A percentile compares a stretch with the other conserved stretches of the same genome.
Conservation (phyloP, 1,139 yeast species). For the Taphrina betulina region DNA sequence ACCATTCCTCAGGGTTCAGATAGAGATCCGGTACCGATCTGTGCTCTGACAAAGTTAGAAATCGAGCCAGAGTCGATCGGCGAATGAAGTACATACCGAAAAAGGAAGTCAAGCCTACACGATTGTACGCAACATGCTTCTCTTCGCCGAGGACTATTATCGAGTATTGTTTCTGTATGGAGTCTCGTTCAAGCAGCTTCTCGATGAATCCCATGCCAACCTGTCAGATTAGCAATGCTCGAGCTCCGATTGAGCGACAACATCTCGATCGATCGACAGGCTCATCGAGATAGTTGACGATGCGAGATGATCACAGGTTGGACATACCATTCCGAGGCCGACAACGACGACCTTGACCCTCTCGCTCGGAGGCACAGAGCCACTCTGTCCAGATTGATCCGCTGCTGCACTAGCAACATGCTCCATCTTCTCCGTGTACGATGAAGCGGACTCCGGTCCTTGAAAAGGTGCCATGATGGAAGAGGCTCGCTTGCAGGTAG, state of each 20-base stretch:
- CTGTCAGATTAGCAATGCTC: not conserved
- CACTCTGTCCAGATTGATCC: too few species aligned
- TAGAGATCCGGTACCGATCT: constrained; percentile 42
- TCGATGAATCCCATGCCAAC: constrained; percentile 44
- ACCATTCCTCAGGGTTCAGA: constrained; percentile 44
- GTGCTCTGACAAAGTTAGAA: constrained; percentile 7
- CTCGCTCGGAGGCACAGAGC: constrained; percentile 1
- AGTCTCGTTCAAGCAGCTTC: constrained; percentile 43
- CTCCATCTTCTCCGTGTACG: constrained; percentile 4
- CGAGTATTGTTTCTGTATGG: constrained; percentile 40
- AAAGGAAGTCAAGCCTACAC: constrained; percentile 46
- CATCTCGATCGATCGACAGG: not conserved
- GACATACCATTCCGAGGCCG: constrained; percentile 45
- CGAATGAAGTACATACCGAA: constrained; percentile 38
- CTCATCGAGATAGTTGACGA: too few species aligned
- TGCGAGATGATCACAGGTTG: too few species aligned
- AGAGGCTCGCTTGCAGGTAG: too few species aligned
- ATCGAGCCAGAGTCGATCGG: not conserved
- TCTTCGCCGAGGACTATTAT: constrained; percentile 45
- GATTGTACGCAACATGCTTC: constrained; percentile 44
- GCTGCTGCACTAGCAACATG: constrained; percentile 2
- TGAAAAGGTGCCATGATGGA: constrained; percentile 19
- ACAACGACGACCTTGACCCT: constrained; percentile 40
- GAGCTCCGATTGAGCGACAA: not conserved
- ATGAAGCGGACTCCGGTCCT: constrained; percentile 7